These are phyloP conservation scores for Guyanaporus albipodus DNA, from an alignment of 768 basidiomycete genomes.

Conservation along the genomic window DNA sequence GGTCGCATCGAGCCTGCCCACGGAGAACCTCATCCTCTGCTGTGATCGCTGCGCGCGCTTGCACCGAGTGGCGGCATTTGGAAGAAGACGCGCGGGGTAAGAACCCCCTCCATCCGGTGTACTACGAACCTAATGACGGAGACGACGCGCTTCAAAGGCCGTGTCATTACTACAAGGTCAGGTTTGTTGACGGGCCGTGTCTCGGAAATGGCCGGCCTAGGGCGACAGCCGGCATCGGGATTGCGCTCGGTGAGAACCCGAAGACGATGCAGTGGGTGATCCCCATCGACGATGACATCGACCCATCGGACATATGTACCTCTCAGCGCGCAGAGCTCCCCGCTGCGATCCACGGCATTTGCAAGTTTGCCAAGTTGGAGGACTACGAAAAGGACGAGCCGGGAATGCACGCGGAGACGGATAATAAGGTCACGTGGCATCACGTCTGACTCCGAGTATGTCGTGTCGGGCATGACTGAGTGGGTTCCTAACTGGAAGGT, in stretches of 20 bases:
- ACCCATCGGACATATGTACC: conserved; percentile 19
- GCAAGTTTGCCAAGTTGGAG: conserved; percentile 8
- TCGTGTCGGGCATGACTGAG: conserved; percentile 34
- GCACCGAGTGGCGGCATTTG: not conserved
- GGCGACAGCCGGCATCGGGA: conserved; percentile 31
- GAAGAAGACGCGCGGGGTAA: not conserved
- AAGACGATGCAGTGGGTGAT: conserved; percentile 21
- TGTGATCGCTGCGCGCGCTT: conserved; percentile 13
- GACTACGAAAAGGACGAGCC: too few species aligned
- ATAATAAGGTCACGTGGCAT: conserved; percentile 11
- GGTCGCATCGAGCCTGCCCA: not conserved
- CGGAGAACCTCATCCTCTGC: conserved; percentile 7
- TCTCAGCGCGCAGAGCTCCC: conserved; percentile 35
- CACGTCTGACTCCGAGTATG: conserved; percentile 35
- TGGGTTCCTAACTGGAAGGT: conserved; percentile 36
- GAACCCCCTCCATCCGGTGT: not conserved
- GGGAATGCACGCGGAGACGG: not conserved
- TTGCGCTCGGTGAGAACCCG: conserved; percentile 19
- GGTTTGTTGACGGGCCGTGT: conserved; percentile 37
- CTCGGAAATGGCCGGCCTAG: conserved; percentile 21
- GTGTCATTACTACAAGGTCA: conserved; percentile 29
- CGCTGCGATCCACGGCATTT: conserved; percentile 29
- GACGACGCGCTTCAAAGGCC: not conserved
- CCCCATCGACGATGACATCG: conserved; percentile 23
- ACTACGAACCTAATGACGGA: too few species aligned